A percentile compares a stretch with the other conserved stretches of the same genome.
These are phyloP conservation scores for Astrocystis sublimbata DNA, from an alignment of 495 filamentous ascomycete genomes.

Conservation along the genomic window DNA sequence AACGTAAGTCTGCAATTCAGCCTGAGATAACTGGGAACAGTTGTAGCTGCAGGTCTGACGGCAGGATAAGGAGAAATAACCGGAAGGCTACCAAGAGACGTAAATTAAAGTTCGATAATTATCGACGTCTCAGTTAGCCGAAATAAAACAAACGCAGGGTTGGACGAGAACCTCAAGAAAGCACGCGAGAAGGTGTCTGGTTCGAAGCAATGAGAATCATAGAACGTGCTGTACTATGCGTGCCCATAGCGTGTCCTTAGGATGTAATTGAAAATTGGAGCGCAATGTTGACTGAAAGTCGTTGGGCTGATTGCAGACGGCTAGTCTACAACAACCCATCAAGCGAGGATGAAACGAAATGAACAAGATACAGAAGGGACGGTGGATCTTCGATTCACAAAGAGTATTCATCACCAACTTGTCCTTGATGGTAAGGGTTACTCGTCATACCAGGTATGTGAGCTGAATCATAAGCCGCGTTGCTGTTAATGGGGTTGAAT, in stretches of 20 bases:
- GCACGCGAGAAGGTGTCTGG: constrained; percentile 1
- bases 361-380: neutral
- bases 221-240: constrained; percentile 5
- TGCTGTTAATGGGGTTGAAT: constrained; percentile 34
- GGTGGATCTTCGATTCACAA: neutral
- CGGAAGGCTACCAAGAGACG: no score
- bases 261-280: neutral
- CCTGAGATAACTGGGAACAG: no score
- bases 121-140: neutral
- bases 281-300: neutral
- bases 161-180: neutral
- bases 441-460: constrained; percentile 25
- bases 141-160: neutral
- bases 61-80: no score
- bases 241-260: neutral
- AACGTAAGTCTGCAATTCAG: no score
- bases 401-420: constrained; percentile 17
- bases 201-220: constrained; percentile 16
- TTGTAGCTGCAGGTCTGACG: no score
- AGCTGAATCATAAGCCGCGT: constrained; percentile 20
- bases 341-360: neutral
- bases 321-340: neutral
- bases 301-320: neutral
- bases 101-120: no score
- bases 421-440: constrained; percentile 11